A percentile compares a stretch with the other conserved stretches of the same genome.
Conservation (phyloP, 2,329 filamentous ascomycete species). For the Ceratocystis papillata region DNA sequence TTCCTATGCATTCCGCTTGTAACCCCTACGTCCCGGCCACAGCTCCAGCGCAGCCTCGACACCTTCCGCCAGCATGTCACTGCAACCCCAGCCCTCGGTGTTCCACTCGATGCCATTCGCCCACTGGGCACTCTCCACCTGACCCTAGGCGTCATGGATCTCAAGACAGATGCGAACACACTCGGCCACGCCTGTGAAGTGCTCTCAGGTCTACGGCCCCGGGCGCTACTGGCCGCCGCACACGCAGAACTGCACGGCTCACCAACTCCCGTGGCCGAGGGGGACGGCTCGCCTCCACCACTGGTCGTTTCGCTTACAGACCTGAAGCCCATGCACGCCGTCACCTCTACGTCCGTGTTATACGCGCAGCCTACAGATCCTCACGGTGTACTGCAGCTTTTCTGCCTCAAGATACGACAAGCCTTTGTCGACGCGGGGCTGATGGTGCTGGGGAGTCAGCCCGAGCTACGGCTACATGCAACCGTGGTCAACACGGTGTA, state of each 20-base stretch:
- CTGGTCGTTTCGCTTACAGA: conserved; percentile 42
- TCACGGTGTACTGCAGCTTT: conserved; percentile 41
- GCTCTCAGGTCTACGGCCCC: conserved; percentile 30
- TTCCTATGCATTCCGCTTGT: conserved; percentile 68
- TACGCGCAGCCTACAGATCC: conserved; percentile 52
- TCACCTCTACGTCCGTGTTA: conserved; percentile 49
- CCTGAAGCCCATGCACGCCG: conserved; percentile 50
- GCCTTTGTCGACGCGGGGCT: conserved; percentile 47
- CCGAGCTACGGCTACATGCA: conserved; percentile 66
- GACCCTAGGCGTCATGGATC: conserved; percentile 76
- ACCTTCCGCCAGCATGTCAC: conserved; percentile 51
- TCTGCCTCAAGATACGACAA: conserved; percentile 46
- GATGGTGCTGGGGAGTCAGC: conserved; percentile 42
- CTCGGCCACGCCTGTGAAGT: conserved; percentile 30
- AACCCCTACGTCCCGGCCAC: conserved; percentile 47
- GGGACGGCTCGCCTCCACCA: conserved; percentile 23
- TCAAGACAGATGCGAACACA: conserved; percentile 32
- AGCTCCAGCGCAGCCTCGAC: conserved; percentile 53
- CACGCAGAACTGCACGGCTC: conserved; percentile 25
- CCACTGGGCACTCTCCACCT: conserved; percentile 74
- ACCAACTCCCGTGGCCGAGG: background rate
- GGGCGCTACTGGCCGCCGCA: conserved; percentile 17
- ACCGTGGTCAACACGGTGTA: conserved; percentile 83
- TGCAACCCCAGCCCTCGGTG: conserved; percentile 32
- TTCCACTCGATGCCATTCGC: conserved; percentile 58